Evolutionary conservation across 1,284 basidiomycete species (phyloP), one percentile per base, ranked within the genome.

Genomic region (Fomitopsis pinicola): DNA sequence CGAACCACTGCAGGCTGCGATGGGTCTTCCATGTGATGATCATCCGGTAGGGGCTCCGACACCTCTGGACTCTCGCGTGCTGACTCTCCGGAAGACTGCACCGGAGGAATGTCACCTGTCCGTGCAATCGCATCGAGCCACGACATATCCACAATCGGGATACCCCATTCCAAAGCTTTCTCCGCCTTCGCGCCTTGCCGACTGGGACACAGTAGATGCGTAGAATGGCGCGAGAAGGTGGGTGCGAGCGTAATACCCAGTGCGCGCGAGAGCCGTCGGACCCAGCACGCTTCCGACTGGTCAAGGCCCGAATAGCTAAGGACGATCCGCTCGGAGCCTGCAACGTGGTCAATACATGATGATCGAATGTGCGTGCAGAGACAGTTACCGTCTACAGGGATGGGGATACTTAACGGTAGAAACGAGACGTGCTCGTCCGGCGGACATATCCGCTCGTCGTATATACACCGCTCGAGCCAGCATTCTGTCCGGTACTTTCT

Each of bases 391-490:
- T 74, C 66, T 48, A 90, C 69, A 17, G 89, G 88, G 2, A 74
- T 73, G 17, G 72, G 58, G n/a, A 86, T 76, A 22, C 62, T 74
- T 14, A 92, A 74, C 3, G 91, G 91, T 1, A 73, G 71, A 66
- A 89, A 92, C 0, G 83, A 79, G 12, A 87, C 70, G 65, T 91
- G 85, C 53, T 88, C 86, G 1, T 82, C 80, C 0, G 81, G 75
- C 19, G 72, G 69, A 69, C 86, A 88, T 59, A 92, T 75, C 15
- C 82, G 79, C 52, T 88, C 85, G 63, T 86, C 83, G 59, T 82
- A 88, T 14, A 92, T 78, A 65, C 88, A 93, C 57, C 82, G 82
- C 71, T 93, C 91, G 0, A 93, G 76, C 91, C 91, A 93, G 67
- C 89, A 93, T 70, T 93, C 91, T 0, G 91, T 93, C 45, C 91